phyloP scores from a whole-genome alignment of 2,329 filamentous ascomycete species.

The Arachnomyces sp. region DNA sequence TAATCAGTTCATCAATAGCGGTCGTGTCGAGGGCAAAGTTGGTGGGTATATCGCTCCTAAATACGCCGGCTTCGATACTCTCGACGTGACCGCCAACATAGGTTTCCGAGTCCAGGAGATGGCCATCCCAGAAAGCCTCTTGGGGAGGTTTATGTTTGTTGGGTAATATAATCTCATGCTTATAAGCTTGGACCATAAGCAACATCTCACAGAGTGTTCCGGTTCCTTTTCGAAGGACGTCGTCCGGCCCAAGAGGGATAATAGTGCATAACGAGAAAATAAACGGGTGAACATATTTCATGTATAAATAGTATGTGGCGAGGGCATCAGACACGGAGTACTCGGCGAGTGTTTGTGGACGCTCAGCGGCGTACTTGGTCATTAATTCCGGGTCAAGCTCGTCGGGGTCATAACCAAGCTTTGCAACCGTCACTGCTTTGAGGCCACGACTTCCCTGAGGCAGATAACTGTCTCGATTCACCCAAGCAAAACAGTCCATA shows the following conservation, averaged over 20 bases:
- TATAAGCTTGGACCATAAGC: constrained; percentile 95
- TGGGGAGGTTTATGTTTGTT: constrained; percentile 91
- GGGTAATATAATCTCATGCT: constrained; percentile 82
- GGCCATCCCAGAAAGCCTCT: constrained; percentile 93
- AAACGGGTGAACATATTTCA: constrained; percentile 99
- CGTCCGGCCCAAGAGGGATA: constrained; percentile 83
- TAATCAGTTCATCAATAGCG: constrained; percentile 80
- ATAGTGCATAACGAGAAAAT: constrained; percentile 98
- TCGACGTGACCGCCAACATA: constrained; percentile 98
- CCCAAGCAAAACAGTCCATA: constrained; percentile 99
- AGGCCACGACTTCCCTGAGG: constrained; percentile 94
- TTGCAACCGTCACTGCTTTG: constrained; percentile 95
- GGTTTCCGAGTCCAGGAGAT: constrained; percentile 91
- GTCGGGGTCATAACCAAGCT: constrained; percentile 95
- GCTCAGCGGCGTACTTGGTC: constrained; percentile 79
- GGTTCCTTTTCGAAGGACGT: constrained; percentile 88
- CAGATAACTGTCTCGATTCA: constrained; percentile 95
- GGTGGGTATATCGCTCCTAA: constrained; percentile 88
- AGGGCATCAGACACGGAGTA: constrained; percentile 99
- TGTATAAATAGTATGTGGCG: constrained; percentile 97
- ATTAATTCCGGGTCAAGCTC: constrained; percentile 96
- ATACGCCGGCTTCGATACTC: constrained; percentile 97
- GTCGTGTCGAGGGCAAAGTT: constrained; percentile 84
- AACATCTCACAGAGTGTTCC: constrained; percentile 99
- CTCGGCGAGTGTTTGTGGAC: constrained; percentile 88